Percentiles rank a stretch among this genome's conserved stretches.
Evolutionary conservation across 306 rosid genomes (phyloP).

Genomic region (Vigna trinervia): DNA sequence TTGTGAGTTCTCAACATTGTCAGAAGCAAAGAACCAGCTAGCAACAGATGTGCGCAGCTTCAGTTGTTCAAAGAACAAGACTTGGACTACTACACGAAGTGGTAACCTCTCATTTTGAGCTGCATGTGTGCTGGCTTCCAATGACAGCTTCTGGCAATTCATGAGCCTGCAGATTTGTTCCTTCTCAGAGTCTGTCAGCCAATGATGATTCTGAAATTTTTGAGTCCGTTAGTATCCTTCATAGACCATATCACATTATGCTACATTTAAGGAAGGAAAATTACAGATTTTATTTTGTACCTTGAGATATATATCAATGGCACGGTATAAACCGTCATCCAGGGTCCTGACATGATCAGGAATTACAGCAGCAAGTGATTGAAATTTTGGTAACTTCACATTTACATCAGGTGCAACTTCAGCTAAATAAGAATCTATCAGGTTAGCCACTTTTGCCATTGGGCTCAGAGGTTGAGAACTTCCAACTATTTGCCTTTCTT

Average conservation of each 20-base stretch:
- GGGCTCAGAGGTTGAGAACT: slow-evolving; percentile 57
- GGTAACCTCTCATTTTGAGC: slow-evolving; percentile 94
- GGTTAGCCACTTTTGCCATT: slow-evolving; percentile 73
- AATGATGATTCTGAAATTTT: slow-evolving; percentile 69
- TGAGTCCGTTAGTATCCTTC: slow-evolving; percentile 21
- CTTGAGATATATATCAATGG: slow-evolving; percentile 89
- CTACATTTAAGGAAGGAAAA: background rate
- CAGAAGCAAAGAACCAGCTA: slow-evolving; percentile 81
- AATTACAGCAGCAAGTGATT: slow-evolving; percentile 74
- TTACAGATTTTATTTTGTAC: slow-evolving; percentile 44
- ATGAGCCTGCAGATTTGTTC: slow-evolving; percentile 85
- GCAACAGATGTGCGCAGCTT: slow-evolving; percentile 84
- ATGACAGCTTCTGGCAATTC: slow-evolving; percentile 92
- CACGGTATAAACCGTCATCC: slow-evolving; percentile 87
- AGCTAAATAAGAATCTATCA: slow-evolving; percentile 83
- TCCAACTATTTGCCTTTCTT: slow-evolving; percentile 62
- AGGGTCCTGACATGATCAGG: slow-evolving; percentile 82
- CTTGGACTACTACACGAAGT: slow-evolving; percentile 83
- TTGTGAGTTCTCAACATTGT: slow-evolving; percentile 67
- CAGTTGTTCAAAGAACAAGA: slow-evolving; percentile 89
- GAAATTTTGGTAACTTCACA: slow-evolving; percentile 72
- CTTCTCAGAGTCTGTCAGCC: slow-evolving; percentile 86
- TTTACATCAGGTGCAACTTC: slow-evolving; percentile 93
- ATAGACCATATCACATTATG: background rate
- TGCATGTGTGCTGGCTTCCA: slow-evolving; percentile 97